Conservation (phyloP, 2,329 filamentous ascomycete genomes). For the Alternaria consortialis region DNA sequence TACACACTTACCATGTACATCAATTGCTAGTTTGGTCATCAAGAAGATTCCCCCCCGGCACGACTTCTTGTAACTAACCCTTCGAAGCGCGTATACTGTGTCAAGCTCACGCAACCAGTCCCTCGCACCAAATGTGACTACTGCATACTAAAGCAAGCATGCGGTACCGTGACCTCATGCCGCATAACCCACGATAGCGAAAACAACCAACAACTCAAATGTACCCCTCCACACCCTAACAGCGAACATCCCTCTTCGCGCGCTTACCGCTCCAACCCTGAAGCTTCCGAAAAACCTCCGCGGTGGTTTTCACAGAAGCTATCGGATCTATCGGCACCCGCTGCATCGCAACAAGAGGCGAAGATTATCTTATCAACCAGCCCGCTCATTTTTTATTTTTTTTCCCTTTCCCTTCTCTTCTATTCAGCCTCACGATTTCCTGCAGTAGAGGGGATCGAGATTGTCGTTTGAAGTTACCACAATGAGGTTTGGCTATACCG, state of each 20-base stretch:
- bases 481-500: background rate
- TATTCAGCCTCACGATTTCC: conserved; percentile 4
- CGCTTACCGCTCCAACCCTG: conserved; percentile 18
- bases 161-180: conserved; percentile 19
- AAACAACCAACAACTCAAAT: background rate
- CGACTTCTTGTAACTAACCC: background rate
- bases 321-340: conserved; percentile 3
- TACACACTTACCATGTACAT: background rate
- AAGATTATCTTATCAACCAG: background rate
- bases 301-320: background rate
- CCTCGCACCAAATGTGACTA: conserved; percentile 16
- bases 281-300: background rate
- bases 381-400: background rate
- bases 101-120: conserved; percentile 8
- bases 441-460: background rate
- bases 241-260: conserved; percentile 12
- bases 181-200: conserved; percentile 14
- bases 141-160: conserved; percentile 17
- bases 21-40: conserved; percentile 5
- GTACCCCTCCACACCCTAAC: conserved; percentile 14
- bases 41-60: background rate
- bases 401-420: background rate
- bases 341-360: background rate
- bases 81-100: conserved; percentile 4
- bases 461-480: background rate